Conservation (phyloP, 371 early-diverging fungal genomes). For the Mucor piriformis region DNA sequence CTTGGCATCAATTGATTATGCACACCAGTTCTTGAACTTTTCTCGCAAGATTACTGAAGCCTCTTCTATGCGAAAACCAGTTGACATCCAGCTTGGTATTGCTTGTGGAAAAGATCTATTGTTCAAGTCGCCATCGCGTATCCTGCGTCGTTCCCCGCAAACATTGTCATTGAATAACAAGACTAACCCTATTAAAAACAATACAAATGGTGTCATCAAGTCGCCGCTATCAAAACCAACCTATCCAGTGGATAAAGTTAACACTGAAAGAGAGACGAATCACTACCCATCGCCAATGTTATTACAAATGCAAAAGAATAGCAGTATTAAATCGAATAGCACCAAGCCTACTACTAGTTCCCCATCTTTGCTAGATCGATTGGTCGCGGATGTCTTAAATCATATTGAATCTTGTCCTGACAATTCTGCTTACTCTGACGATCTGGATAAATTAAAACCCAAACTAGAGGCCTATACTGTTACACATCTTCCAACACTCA, state of each 20-base stretch:
- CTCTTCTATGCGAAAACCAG: conserved; percentile 24
- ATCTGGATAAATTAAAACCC: conserved; percentile 25
- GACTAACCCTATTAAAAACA: background rate
- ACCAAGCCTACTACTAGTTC: background rate
- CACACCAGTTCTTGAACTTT: conserved; percentile 27
- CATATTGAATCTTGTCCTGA: conserved; percentile 34
- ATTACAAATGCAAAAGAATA: background rate
- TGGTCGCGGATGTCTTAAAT: conserved; percentile 28
- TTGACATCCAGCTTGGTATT: conserved; percentile 35
- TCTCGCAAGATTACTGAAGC: conserved; percentile 24
- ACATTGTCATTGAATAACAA: background rate
- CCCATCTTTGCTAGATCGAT: conserved; percentile 8
- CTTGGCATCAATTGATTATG: background rate
- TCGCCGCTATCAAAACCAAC: background rate
- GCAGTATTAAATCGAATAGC: background rate
- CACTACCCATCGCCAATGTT: background rate
- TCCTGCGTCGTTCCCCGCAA: background rate
- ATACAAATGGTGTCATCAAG: background rate
- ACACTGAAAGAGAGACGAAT: background rate
- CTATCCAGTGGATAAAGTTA: background rate
- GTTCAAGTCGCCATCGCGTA: background rate
- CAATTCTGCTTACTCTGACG: conserved; percentile 25
- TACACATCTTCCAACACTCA: background rate
- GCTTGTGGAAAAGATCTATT: conserved; percentile 25
- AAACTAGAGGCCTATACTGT: conserved; percentile 19